Conservation (phyloP, 129 eudicot genomes). For the Erigeron canadensis region DNA sequence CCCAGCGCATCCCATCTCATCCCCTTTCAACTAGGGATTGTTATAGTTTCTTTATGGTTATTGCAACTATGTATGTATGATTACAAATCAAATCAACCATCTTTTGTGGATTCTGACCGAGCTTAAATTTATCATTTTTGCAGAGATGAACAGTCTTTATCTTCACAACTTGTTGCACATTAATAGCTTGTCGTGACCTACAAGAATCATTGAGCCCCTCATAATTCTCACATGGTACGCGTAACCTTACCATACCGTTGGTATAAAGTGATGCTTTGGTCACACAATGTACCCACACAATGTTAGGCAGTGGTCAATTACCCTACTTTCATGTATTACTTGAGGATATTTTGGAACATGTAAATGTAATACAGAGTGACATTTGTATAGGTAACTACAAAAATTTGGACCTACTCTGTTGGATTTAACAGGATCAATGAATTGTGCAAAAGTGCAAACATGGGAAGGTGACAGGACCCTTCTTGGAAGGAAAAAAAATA, state of each 20-base stretch:
- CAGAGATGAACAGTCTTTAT: constrained; percentile 19
- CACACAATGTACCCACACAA: not conserved
- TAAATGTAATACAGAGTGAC: constrained; percentile 3
- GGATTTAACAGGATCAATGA: constrained; percentile 10
- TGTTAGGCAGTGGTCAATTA: not conserved
- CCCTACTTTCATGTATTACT: not conserved
- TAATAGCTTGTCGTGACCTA: constrained; percentile 20
- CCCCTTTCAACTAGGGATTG: no score
- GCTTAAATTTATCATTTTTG: constrained; percentile 8
- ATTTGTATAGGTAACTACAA: not conserved
- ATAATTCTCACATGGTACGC: constrained; percentile 2
- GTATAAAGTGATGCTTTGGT: constrained; percentile 11
- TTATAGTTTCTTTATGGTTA: no score
- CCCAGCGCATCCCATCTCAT: no score
- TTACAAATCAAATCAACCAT: not conserved
- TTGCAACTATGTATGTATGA: constrained; percentile 8
- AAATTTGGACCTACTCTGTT: constrained; percentile 14
- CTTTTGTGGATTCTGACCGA: constrained; percentile 2
- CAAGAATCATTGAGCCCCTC: not conserved
- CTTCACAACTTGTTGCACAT: constrained; percentile 6
- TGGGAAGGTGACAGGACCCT: constrained; percentile 14
- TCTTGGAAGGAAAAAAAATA: not conserved
- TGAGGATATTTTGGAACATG: constrained; percentile 1
- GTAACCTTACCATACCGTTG: constrained; percentile 4
- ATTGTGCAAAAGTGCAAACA: not conserved